These are phyloP conservation scores for Neospermospora avenae DNA, from an alignment of 2,329 filamentous ascomycete species.

Conservation along the genomic window DNA sequence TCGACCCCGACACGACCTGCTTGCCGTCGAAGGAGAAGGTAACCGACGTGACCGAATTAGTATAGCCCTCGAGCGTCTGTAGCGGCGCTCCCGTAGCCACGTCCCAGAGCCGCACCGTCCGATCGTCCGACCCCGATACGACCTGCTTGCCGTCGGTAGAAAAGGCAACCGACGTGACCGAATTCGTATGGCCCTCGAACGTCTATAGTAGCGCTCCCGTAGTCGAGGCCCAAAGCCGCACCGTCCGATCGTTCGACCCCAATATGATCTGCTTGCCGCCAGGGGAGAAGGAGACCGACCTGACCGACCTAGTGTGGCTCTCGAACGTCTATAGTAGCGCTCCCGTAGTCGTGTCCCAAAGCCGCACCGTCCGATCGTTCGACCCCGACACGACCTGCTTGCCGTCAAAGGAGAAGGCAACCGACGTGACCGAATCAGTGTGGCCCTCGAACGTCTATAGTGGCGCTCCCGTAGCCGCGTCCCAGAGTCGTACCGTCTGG, in stretches of 20 bases:
- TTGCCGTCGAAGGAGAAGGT: neutral
- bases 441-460: neutral
- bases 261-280: neutral
- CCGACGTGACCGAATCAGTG: neutral
- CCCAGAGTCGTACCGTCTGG: neutral
- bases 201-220: too few species aligned
- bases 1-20: too few species aligned
- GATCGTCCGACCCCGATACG: too few species aligned
- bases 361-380: neutral
- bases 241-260: neutral
- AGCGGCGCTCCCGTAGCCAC: neutral
- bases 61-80: neutral
- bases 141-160: too few species aligned
- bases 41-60: neutral
- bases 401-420: conserved; percentile 10
- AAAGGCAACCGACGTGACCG: too few species aligned
- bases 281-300: conserved; percentile 15
- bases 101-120: too few species aligned
- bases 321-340: conserved; percentile 1
- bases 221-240: too few species aligned
- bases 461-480: neutral
- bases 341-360: conserved; percentile 13
- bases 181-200: too few species aligned
- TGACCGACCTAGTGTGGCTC: conserved; percentile 5
- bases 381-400: neutral